These are phyloP conservation scores for Psilocybe sp. DNA, from an alignment of 768 basidiomycete genomes.

Conservation along the genomic window DNA sequence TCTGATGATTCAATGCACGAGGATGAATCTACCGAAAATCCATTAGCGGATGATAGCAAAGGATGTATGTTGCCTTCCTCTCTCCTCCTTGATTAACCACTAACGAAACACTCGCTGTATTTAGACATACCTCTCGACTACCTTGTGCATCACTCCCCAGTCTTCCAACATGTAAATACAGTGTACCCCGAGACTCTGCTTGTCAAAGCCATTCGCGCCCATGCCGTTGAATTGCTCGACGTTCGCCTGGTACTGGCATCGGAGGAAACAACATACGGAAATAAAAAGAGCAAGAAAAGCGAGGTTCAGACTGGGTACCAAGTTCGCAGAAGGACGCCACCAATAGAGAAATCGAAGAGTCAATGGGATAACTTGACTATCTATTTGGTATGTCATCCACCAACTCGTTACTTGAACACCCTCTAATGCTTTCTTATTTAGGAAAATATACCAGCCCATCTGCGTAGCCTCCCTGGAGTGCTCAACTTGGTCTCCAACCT, in stretches of 20 bases:
- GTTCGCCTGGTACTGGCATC: constrained; percentile 55
- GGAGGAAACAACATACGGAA: constrained; percentile 27
- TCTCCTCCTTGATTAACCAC: constrained; percentile 8
- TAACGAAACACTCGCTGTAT: background rate
- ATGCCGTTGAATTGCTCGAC: constrained; percentile 47
- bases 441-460: constrained; percentile 67
- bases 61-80: constrained; percentile 43
- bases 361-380: constrained; percentile 65
- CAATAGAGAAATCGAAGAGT: constrained; percentile 20
- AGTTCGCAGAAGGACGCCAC: constrained; percentile 48
- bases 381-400: constrained; percentile 55
- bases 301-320: constrained; percentile 53
- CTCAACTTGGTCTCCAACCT: constrained; percentile 41
- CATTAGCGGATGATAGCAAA: constrained; percentile 19
- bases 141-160: constrained; percentile 41
- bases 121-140: constrained; percentile 61
- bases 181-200: constrained; percentile 41
- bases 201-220: constrained; percentile 57
- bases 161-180: constrained; percentile 21
- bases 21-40: constrained; percentile 5
- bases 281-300: constrained; percentile 23
- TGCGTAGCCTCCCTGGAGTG: constrained; percentile 50
- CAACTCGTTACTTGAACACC: background rate
- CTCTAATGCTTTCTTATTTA: constrained; percentile 22
- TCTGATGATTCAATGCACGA: background rate